phyloP scores from a whole-genome alignment of 2,329 filamentous ascomycete species.

The Sclerotinia minor region DNA sequence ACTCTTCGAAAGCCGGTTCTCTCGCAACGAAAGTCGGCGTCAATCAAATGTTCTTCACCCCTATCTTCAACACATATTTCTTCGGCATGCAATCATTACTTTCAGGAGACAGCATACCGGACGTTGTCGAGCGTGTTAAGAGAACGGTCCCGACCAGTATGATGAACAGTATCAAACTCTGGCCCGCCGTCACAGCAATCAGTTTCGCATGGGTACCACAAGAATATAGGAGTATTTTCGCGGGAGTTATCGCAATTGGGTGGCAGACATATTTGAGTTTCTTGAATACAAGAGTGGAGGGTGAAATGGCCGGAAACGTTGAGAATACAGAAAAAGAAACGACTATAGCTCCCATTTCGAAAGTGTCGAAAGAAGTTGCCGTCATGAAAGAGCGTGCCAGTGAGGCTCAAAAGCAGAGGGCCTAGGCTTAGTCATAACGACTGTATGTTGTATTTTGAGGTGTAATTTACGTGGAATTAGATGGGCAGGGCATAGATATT shows the following conservation, averaged over 20 bases:
- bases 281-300: constrained; percentile 73
- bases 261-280: constrained; percentile 92
- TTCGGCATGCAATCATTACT: constrained; percentile 77
- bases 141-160: constrained; percentile 76
- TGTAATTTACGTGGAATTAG: background rate
- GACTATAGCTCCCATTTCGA: background rate
- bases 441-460: background rate
- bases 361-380: background rate
- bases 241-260: constrained; percentile 75
- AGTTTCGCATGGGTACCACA: constrained; percentile 81
- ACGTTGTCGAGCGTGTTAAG: constrained; percentile 69
- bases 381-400: background rate
- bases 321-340: background rate
- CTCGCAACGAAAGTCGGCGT: constrained; percentile 75
- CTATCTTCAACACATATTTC: constrained; percentile 81
- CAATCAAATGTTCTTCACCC: constrained; percentile 79
- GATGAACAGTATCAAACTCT: constrained; percentile 79
- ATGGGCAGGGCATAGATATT: background rate
- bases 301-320: constrained; percentile 41
- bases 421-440: background rate
- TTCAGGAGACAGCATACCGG: constrained; percentile 62
- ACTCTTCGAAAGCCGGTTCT: constrained; percentile 67
- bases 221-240: constrained; percentile 78
- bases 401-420: constrained; percentile 13
- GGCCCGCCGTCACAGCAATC: constrained; percentile 84